Evolutionary conservation across 1,139 yeast genomes (phyloP), one percentile per base, ranked within the genome.

Genomic region (Kodamaea plutei): DNA sequence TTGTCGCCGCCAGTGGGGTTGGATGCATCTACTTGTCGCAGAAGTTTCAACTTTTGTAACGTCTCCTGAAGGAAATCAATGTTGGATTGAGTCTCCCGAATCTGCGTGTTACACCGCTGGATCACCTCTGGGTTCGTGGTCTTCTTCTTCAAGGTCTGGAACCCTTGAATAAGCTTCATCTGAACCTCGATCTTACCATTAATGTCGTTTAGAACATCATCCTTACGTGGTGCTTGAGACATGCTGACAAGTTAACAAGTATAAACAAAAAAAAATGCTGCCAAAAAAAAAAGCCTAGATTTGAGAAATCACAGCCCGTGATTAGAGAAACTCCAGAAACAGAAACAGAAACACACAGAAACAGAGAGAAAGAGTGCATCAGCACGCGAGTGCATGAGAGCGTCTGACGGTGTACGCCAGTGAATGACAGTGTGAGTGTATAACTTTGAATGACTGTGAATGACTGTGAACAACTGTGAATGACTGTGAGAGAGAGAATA

Each of bases 61-160:
- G 91, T 80, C 36, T 84, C 85, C 49, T 82, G 84, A 40, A 91
- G 70, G 48, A 89, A 91, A 45, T 85, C 91, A 43, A 91, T 84
- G 58, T 89, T 89, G 41, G 85, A 79, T 50, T 87, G 89, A 2
- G 96, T 89, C 48, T 91, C 97, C 40, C 93, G 69, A 45, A 91
- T 88, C 48, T 82, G 87, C 21, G 89, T 79, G 57, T 87, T 89
- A 64, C 97, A 89, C 53, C 84, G 78, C 52, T 87, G 95, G 46
- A 89, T 88, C 29, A 89, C 96, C 42, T 76, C 78, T 13, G 81
- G 68, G 56, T 91, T 91, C 41, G 68, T 59, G 13, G 97, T 85
- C 42, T 78, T 79, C 52, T 77, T 79, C 54, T 85, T 81, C 60
- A 91, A 67, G 38, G 82, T 73, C 38, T 82, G 79, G 38, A 94